Evolutionary conservation across 352 stramenopile genomes (phyloP).

Genomic region (Phytopythium kandeliae): DNA sequence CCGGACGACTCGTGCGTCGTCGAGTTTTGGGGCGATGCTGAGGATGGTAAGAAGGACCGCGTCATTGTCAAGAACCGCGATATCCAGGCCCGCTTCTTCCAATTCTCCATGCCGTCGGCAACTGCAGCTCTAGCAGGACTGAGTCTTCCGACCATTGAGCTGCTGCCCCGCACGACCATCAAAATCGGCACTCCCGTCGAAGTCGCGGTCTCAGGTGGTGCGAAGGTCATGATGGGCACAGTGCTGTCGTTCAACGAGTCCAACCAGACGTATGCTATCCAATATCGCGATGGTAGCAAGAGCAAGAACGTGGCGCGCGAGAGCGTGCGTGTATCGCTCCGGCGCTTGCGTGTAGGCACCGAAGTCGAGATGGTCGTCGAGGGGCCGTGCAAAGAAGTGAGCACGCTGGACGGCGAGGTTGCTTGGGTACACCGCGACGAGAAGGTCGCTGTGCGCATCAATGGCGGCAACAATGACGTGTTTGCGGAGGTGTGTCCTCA

Average conservation of each 20-base stretch:
- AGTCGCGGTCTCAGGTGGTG: constrained; percentile 26
- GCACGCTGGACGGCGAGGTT: constrained; percentile 60
- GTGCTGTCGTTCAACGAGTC: constrained; percentile 34
- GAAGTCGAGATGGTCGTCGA: constrained; percentile 74
- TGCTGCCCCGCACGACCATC: constrained; percentile 26
- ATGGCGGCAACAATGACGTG: constrained; percentile 59
- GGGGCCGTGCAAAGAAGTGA: constrained; percentile 65
- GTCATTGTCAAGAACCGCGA: constrained; percentile 42
- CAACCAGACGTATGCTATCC: constrained; percentile 45
- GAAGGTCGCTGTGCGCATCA: constrained; percentile 53
- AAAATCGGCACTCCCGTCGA: constrained; percentile 44
- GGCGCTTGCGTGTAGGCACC: constrained; percentile 48
- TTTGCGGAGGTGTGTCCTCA: constrained; percentile 63
- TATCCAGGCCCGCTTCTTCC: constrained; percentile 39
- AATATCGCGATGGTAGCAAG: constrained; percentile 52
- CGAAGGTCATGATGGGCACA: constrained; percentile 41
- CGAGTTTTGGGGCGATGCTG: constrained; percentile 19
- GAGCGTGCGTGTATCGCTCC: constrained; percentile 47
- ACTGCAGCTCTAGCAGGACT: constrained; percentile 24
- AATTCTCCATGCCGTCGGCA: constrained; percentile 17
- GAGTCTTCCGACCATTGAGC: constrained; percentile 24
- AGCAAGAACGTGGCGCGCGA: constrained; percentile 48
- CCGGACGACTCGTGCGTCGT: constrained; percentile 38
- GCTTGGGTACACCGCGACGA: constrained; percentile 71
- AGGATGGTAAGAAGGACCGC: constrained; percentile 28